phyloP scores from a whole-genome alignment of 192 early-diverging fungal species.

The Coemansia sp. region DNA sequence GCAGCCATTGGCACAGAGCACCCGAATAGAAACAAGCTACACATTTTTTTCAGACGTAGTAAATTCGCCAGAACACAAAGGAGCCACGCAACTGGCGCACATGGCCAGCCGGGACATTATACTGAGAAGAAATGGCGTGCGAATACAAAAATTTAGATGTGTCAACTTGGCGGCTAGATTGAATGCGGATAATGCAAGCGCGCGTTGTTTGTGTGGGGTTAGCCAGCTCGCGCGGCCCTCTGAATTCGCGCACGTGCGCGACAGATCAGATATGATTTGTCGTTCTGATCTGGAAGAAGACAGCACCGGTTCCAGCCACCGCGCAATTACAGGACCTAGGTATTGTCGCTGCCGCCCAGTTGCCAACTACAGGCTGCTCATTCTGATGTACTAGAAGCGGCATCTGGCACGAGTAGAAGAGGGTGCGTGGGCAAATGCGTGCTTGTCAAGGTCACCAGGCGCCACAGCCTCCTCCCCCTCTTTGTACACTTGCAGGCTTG shows the following conservation, averaged over 20 bases:
- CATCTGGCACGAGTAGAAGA: background rate
- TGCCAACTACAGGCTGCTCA: background rate
- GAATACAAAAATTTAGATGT: background rate
- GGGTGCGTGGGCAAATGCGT: constrained; percentile 1
- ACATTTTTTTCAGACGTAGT: background rate
- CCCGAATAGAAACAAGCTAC: background rate
- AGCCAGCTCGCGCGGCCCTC: background rate
- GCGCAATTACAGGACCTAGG: background rate
- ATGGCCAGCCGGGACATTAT: background rate
- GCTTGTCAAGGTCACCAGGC: constrained; percentile 3
- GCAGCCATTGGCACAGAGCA: constrained; percentile 3
- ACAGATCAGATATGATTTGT: constrained; percentile 3
- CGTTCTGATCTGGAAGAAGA: background rate
- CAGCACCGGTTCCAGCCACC: background rate
- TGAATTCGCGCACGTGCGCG: constrained; percentile 17
- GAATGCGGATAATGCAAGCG: background rate
- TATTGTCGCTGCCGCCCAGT: background rate
- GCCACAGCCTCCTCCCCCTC: background rate
- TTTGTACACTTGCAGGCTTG: background rate
- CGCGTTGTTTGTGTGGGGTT: background rate
- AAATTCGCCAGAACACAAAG: background rate
- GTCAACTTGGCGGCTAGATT: background rate
- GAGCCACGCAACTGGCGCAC: background rate
- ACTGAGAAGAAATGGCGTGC: background rate
- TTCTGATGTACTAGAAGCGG: background rate